Conservation (phyloP, 495 filamentous ascomycete genomes). For the Penicillium cinerascens region DNA sequence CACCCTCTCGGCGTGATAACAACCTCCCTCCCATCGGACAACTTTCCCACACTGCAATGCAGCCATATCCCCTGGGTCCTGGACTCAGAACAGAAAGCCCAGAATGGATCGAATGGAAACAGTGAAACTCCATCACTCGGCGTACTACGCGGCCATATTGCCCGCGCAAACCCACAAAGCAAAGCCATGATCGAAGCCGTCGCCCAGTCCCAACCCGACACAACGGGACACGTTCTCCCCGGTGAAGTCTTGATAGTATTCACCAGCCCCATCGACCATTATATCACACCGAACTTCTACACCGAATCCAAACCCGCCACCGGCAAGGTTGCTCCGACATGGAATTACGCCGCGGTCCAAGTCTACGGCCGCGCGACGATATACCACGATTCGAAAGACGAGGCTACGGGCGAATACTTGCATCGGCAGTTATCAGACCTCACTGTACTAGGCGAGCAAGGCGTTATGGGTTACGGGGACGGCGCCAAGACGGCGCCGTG, state of each 20-base stretch:
- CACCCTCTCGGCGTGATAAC: slow-evolving; percentile 51
- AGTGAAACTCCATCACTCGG: background rate
- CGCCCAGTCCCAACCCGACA: slow-evolving; percentile 11
- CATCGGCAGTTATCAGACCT: slow-evolving; percentile 46
- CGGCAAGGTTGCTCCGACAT: slow-evolving; percentile 59
- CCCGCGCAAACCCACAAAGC: slow-evolving; percentile 48
- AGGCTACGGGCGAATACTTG: slow-evolving; percentile 39
- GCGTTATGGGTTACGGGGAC: slow-evolving; percentile 43
- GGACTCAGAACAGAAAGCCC: slow-evolving; percentile 25
- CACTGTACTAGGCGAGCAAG: slow-evolving; percentile 38
- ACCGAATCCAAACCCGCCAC: slow-evolving; percentile 52
- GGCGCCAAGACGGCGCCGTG: slow-evolving; percentile 26
- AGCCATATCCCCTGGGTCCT: slow-evolving; percentile 51
- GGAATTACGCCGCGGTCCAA: slow-evolving; percentile 59
- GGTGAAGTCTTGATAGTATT: slow-evolving; percentile 50
- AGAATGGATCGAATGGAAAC: background rate
- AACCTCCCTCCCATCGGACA: slow-evolving; percentile 41
- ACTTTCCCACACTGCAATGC: slow-evolving; percentile 40
- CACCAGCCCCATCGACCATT: slow-evolving; percentile 48
- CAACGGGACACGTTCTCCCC: slow-evolving; percentile 9
- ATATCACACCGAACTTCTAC: slow-evolving; percentile 61
- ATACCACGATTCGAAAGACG: slow-evolving; percentile 36
- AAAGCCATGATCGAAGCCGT: slow-evolving; percentile 51
- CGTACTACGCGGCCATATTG: slow-evolving; percentile 42
- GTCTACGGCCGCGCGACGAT: slow-evolving; percentile 50